Evolutionary conservation across 1,139 yeast genomes (phyloP).

Genomic region (Magnusiomyces magnusii): DNA sequence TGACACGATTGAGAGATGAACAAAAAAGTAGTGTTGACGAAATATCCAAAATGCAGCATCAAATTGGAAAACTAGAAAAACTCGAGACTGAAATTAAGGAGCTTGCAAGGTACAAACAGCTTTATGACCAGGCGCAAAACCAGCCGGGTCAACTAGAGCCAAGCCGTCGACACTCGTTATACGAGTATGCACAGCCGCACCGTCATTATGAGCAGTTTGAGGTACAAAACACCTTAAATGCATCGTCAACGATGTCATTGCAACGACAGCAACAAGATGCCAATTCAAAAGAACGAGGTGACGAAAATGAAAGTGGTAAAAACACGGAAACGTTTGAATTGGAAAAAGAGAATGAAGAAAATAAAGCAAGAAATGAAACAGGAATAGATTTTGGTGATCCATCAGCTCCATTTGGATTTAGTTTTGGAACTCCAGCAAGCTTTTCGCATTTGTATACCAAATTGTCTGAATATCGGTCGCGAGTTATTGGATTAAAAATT

Average conservation of each 20-base stretch:
- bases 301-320: background rate
- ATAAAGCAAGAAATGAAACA: background rate
- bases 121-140: background rate
- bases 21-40: constrained; percentile 5
- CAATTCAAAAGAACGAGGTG: background rate
- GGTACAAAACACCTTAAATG: background rate
- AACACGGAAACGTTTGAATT: background rate
- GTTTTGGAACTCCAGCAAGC: background rate
- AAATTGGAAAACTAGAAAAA: background rate
- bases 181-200: background rate
- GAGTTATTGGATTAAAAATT: background rate
- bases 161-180: background rate
- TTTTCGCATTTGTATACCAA: background rate
- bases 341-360: background rate
- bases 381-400: background rate
- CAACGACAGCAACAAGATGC: background rate
- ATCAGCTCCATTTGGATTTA: background rate
- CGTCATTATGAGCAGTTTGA: background rate
- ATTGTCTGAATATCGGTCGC: background rate
- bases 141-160: no score
- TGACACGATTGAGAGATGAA: constrained; percentile 40
- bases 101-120: no score
- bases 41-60: background rate
- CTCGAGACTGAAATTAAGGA: background rate
- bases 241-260: background rate